Base-by-base conservation (phyloP, 768 basidiomycete genomes). In the Filobasidium wieringae region DNA sequence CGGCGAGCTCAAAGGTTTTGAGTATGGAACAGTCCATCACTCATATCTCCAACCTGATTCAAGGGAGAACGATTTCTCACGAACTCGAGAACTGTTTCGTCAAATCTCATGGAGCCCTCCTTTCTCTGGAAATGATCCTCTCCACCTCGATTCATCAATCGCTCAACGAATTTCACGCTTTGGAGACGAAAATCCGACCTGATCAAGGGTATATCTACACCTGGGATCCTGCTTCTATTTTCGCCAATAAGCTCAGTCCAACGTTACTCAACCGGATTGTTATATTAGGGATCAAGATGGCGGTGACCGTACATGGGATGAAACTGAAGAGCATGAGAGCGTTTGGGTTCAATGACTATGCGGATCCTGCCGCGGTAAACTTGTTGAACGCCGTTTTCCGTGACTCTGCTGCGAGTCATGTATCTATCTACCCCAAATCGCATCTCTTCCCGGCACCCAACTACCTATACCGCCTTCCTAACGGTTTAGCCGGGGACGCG, bases 191-290 rank as follows among this genome's bases (percentile, higher is more conserved):
- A 31, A 55, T 43, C 5, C 15, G 4, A 11, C 17, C 19, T 40
- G 24, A 45, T 7, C 27, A 51, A 14, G 65, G 65, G 12, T 66
- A 66, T 50, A 53, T 54, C 33, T 66, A 62, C 58, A 64, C 65
- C 17, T 57, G 34, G 52, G 58, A 62, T n/a, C 65, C 65, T 2
- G 63, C 65, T 4, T 32, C 58, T 7, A 66, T 66, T 60, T 66
- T 66, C 26, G 63, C 65, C 8, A 43, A 41, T 12, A 56, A 37
- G 7, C 30, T 66, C 33, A 29, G 37, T 9, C 29, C 60, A 1
- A 47, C 33, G 5, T 14, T 66, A 6, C 43, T 60, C 37, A 61
- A 59, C 22, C 55, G 58, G 1, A 56, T 64, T 31, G 31, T 47
- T 41, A 19, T 22, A 29, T 45, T 54, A 1, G 59, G 53, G 0